Base-by-base conservation (phyloP, 2,329 filamentous ascomycete species). In the Trichoderma afroharzianum region DNA sequence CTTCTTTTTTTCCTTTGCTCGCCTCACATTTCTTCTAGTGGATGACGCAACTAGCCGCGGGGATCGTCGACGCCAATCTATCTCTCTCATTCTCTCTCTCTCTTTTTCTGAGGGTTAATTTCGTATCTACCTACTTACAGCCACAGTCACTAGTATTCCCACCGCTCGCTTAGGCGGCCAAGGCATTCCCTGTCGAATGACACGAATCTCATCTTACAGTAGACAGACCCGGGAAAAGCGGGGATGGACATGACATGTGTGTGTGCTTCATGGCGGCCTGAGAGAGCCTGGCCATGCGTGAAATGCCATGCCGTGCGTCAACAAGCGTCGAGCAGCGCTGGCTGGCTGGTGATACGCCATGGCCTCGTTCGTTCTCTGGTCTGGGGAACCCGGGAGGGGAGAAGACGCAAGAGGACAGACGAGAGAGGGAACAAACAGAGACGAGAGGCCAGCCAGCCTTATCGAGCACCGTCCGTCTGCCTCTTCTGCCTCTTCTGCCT, bases 251-350 rank as follows among this genome's bases (percentile, higher is more conserved):
- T 24, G 32, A 50, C 30, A 28, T 26, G 36, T 63, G 61, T 18
- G 61, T 50, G 62, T 53, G 62, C 43, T 64, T 64, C 62, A 14
- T 57, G 18, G 30, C 63, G 47, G 63, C 63, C 63, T 66, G 47
- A 57, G 63, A 59, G 55, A 30, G 43, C 43, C 43, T 33, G 62
- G 43, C 15, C 62, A 64, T 64, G 62, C 62, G 43, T 33, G 62
- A 64, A 53, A 64, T 53, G 15, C 30, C 55, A 68, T 61, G 66
- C 55, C 66, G 59, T 68, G 66, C 66, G 30, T 33, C 28, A 36
- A 61, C 57, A 61, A 43, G 24, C 9, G 36, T 18, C 24, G 57
- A 59, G 26, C 43, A 4, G 9, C 43, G 9, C 43, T 33, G 32
- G 43, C 43, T 47, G 43, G 43, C 43, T 43, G 36, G 66, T 61